Evolutionary conservation across 108 stramenopile species (phyloP).

Genomic region (Fistulifera solaris): DNA sequence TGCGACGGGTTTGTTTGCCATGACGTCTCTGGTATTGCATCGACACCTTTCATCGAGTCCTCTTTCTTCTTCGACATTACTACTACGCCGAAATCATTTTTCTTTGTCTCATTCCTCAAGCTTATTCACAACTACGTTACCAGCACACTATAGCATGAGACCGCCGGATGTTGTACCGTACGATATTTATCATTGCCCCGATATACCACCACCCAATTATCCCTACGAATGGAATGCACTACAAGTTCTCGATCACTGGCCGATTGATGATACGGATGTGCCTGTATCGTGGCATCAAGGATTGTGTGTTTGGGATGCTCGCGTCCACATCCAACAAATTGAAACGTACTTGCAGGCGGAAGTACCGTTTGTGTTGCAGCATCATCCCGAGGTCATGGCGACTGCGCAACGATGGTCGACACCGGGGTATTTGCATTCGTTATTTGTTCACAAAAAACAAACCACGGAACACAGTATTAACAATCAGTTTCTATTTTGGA

Average conservation of each 20-base stretch:
- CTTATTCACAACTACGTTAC: neutral
- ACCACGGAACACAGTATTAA: conserved; percentile 58
- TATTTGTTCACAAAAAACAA: conserved; percentile 34
- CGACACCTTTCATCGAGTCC: too few species aligned
- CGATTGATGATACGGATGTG: conserved; percentile 37
- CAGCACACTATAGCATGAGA: neutral
- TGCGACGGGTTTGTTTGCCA: too few species aligned
- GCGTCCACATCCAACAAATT: conserved; percentile 31
- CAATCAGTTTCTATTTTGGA: conserved; percentile 94
- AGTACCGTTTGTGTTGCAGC: conserved; percentile 84
- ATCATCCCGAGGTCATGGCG: conserved; percentile 61
- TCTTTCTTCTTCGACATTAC: too few species aligned
- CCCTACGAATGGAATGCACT: conserved; percentile 70
- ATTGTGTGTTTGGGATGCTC: conserved; percentile 62
- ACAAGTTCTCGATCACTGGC: conserved; percentile 60
- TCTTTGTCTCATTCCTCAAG: too few species aligned
- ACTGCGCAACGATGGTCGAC: conserved; percentile 74
- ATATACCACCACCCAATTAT: conserved; percentile 60
- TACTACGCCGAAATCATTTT: too few species aligned
- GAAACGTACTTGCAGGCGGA: conserved; percentile 53
- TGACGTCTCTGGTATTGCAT: too few species aligned
- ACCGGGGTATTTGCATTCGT: conserved; percentile 39
- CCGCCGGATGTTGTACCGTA: conserved; percentile 12
- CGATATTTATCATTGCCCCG: conserved; percentile 71
- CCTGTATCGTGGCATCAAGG: conserved; percentile 37